Evolutionary conservation across 2,329 filamentous ascomycete species (phyloP).

Genomic region (Rutstroemia sp.): DNA sequence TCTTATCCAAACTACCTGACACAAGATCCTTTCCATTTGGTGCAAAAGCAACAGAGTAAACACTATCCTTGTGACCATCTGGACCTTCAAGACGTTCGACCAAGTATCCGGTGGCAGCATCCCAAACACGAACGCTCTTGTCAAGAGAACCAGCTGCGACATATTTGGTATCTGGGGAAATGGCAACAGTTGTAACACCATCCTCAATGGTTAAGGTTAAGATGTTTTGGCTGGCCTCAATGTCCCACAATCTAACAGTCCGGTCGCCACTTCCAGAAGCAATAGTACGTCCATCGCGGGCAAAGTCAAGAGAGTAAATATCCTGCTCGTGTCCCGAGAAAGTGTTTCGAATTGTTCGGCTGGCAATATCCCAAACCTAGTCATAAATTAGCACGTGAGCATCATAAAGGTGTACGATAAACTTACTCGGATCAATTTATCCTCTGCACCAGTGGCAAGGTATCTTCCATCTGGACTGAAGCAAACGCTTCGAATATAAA

Average conservation of each 20-base stretch:
- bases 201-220: slow-evolving; percentile 90
- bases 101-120: slow-evolving; percentile 76
- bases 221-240: slow-evolving; percentile 74
- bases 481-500: slow-evolving; percentile 97
- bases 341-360: slow-evolving; percentile 77
- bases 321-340: slow-evolving; percentile 98
- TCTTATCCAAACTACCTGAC: slow-evolving; percentile 92
- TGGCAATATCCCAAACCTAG: slow-evolving; percentile 90
- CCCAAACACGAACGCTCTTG: slow-evolving; percentile 97
- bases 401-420: neutral
- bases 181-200: slow-evolving; percentile 93
- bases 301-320: slow-evolving; percentile 95
- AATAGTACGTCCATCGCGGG: slow-evolving; percentile 86
- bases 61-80: slow-evolving; percentile 92
- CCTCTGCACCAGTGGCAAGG: slow-evolving; percentile 91
- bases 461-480: slow-evolving; percentile 96
- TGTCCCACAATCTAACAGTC: slow-evolving; percentile 94
- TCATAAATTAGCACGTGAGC: slow-evolving; percentile 12
- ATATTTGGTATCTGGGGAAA: slow-evolving; percentile 89
- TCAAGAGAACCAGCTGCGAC: slow-evolving; percentile 93
- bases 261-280: slow-evolving; percentile 92
- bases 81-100: slow-evolving; percentile 88
- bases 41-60: slow-evolving; percentile 94
- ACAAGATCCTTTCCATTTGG: slow-evolving; percentile 90
- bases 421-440: slow-evolving; percentile 89